phyloP scores from a whole-genome alignment of 1,284 basidiomycete species.

The Naganishia cerealis region DNA sequence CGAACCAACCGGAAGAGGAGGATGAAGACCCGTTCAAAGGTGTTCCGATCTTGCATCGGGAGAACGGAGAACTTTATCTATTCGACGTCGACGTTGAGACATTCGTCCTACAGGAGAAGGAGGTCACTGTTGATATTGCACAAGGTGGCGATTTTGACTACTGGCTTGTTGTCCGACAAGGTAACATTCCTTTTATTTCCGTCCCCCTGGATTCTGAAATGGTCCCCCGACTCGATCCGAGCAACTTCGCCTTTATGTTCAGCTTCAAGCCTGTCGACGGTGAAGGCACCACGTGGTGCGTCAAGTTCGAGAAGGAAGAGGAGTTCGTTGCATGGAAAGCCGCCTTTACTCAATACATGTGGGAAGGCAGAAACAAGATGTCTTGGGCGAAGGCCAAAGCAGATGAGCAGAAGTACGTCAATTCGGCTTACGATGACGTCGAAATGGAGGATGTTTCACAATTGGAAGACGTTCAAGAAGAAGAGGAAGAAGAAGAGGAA shows the following conservation, averaged over 20 bases:
- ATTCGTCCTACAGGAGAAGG: slow-evolving; percentile 71
- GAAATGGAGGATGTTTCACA: slow-evolving; percentile 77
- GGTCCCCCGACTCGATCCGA: slow-evolving; percentile 62
- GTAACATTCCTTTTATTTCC: slow-evolving; percentile 50
- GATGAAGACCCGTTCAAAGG: slow-evolving; percentile 51
- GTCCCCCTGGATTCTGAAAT: slow-evolving; percentile 55
- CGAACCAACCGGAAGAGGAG: slow-evolving; percentile 31
- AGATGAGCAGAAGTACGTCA: slow-evolving; percentile 64
- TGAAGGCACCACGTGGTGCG: slow-evolving; percentile 74
- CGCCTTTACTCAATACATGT: slow-evolving; percentile 70
- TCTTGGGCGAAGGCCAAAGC: slow-evolving; percentile 79
- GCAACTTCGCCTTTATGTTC: slow-evolving; percentile 67
- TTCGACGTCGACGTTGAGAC: slow-evolving; percentile 71
- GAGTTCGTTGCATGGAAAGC: slow-evolving; percentile 67
- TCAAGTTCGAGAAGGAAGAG: slow-evolving; percentile 67
- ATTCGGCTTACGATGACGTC: slow-evolving; percentile 74
- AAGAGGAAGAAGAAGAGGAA: slow-evolving; percentile 55
- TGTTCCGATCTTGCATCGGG: slow-evolving; percentile 49
- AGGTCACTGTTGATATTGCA: slow-evolving; percentile 68
- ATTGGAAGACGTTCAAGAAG: slow-evolving; percentile 55
- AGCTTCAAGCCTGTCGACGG: slow-evolving; percentile 60
- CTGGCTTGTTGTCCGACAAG: slow-evolving; percentile 52
- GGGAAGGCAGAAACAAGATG: slow-evolving; percentile 76
- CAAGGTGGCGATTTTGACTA: slow-evolving; percentile 59
- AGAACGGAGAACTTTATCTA: slow-evolving; percentile 60